Percentiles rank a stretch among this genome's conserved stretches.
These are phyloP conservation scores for Wickerhamomyces sp. DNA, from an alignment of 1,139 yeast genomes.

Conservation along the genomic window DNA sequence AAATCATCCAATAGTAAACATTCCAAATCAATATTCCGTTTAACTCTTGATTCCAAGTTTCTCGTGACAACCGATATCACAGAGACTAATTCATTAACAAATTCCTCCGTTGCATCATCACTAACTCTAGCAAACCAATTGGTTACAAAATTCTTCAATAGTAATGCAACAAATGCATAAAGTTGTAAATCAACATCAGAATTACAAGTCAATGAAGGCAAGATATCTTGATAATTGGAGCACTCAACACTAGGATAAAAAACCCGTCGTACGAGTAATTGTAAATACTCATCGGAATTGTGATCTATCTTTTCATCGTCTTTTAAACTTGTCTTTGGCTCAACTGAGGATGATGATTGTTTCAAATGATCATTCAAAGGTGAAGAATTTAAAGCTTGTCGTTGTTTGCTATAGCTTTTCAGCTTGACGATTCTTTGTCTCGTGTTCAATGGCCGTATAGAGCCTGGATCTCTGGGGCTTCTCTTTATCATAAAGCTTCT, in stretches of 20 bases:
- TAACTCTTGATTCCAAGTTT: conserved; percentile 31
- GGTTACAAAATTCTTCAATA: conserved; percentile 39
- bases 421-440: conserved; percentile 15
- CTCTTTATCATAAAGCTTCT: no score
- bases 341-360: neutral
- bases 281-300: conserved; percentile 22
- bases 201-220: conserved; percentile 31
- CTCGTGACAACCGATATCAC: conserved; percentile 35
- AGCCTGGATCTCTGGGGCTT: neutral
- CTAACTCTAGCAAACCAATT: conserved; percentile 40
- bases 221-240: conserved; percentile 19
- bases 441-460: no score
- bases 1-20: conserved; percentile 35
- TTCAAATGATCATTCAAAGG: neutral
- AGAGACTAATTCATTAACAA: conserved; percentile 33
- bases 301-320: no score
- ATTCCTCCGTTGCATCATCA: conserved; percentile 35
- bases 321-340: neutral
- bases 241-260: conserved; percentile 19
- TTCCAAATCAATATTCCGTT: conserved; percentile 24
- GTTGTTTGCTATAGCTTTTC: conserved; percentile 1
- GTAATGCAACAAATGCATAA: conserved; percentile 38
- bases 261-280: conserved; percentile 23
- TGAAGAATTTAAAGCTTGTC: neutral
- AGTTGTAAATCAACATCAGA: conserved; percentile 35